phyloP scores from a whole-genome alignment of 805 yeast genomes.

The Sugiyamaella chiloensis region DNA sequence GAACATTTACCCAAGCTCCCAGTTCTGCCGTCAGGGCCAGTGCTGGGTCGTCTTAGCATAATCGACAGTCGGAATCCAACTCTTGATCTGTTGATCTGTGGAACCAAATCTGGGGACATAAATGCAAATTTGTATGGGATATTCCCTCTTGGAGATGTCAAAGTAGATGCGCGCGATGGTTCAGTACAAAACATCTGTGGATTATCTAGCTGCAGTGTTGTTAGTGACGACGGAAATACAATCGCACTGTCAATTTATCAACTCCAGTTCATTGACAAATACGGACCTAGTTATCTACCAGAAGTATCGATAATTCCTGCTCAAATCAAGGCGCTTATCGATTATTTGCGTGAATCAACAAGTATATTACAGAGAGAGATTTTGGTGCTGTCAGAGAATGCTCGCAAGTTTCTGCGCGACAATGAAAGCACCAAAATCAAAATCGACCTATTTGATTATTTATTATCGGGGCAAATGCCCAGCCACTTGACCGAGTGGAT shows the following conservation, averaged over 20 bases:
- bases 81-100: slow-evolving; percentile 30
- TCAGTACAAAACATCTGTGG: background rate
- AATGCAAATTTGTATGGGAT: slow-evolving; percentile 35
- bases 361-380: slow-evolving; percentile 29
- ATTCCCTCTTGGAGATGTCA: slow-evolving; percentile 31
- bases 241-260: slow-evolving; percentile 4
- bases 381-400: slow-evolving; percentile 26
- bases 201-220: background rate
- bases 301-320: slow-evolving; percentile 37
- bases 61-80: slow-evolving; percentile 13
- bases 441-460: slow-evolving; percentile 39
- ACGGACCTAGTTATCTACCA: slow-evolving; percentile 32
- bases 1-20: slow-evolving; percentile 26
- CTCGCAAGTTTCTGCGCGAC: slow-evolving; percentile 3
- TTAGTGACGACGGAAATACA: background rate
- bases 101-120: slow-evolving; percentile 27
- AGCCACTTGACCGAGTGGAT: slow-evolving; percentile 45
- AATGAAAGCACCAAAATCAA: slow-evolving; percentile 14
- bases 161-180: background rate
- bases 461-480: slow-evolving; percentile 49
- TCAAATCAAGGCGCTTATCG: slow-evolving; percentile 35
- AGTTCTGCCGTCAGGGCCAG: slow-evolving; percentile 12
- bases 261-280: slow-evolving; percentile 29
- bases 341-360: slow-evolving; percentile 33
- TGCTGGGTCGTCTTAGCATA: slow-evolving; percentile 4